Base-by-base conservation (phyloP, 2,329 filamentous ascomycete genomes). In the Cytospora schulzeri region DNA sequence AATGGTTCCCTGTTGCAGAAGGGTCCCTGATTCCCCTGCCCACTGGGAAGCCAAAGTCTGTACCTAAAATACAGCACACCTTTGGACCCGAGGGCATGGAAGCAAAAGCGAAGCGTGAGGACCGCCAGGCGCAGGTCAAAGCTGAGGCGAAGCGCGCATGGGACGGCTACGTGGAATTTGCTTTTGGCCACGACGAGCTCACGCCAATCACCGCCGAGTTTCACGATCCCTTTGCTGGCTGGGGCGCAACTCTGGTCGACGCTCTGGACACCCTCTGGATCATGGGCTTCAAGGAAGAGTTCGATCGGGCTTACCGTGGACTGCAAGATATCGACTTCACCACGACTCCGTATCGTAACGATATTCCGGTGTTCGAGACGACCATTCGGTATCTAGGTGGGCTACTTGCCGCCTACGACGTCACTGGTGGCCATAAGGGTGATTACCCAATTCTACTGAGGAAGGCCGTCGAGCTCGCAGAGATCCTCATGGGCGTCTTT, bases 281-380 rank as follows among this genome's bases (percentile, higher is more conserved):
- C 70, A 93, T 94, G 85, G 91, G 86, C 29, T 72, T 96, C 73
- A 85, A 85, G 70, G 83, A 90, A 0, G 91, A 96, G 70, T 96
- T 96, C 71, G 86, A 92, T 65, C 88, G 92, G 66, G 92, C 92
- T 2, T 86, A 91, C 53, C 82, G 85, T 59, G 87, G 84, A 4
- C 86, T 93, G 26, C 82, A 82, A 63, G 76, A 85, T 7, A 94
- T 97, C 64, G 92, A 97, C 76, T 97, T 97, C 71, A 95, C 91
- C 3, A 90, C 85, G 14, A 89, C 86, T 31, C 76, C 80, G 3
- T 73, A 76, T 17, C 81, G 88, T 57, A 74, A 77, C 45, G 85
- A 91, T 56, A 95, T 97, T 54, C 93, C 92, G n/a, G 83, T 96
- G 9, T 97, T 97, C 70, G 93, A 97, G 77, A 96, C 93, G 0